Conservation (phyloP, 495 filamentous ascomycete genomes). For the Aspergillus wentii region DNA sequence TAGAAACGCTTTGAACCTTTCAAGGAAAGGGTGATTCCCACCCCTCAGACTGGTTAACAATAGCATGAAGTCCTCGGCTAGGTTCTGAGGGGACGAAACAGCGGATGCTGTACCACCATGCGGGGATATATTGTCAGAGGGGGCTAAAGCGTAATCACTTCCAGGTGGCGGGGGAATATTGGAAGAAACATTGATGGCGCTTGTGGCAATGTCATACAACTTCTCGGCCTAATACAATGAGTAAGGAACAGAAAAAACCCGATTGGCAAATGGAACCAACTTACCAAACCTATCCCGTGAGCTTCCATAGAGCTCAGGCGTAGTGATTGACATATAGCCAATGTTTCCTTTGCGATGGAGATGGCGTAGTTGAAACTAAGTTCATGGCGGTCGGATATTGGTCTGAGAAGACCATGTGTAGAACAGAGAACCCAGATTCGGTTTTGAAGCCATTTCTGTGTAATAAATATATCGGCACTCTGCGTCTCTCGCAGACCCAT, state of each 20-base stretch:
- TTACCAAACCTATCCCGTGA: constrained; percentile 66
- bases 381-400: constrained; percentile 45
- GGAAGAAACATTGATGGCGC: constrained; percentile 31
- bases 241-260: not conserved
- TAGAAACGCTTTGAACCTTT: constrained; percentile 30
- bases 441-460: constrained; percentile 81
- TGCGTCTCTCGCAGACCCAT: constrained; percentile 60
- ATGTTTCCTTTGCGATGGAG: constrained; percentile 62
- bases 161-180: constrained; percentile 23
- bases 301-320: constrained; percentile 62
- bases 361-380: constrained; percentile 68
- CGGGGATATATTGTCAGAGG: constrained; percentile 1
- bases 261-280: constrained; percentile 16
- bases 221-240: constrained; percentile 32
- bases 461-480: constrained; percentile 62
- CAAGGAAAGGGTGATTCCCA: constrained; percentile 35
- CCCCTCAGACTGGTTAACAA: constrained; percentile 33
- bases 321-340: constrained; percentile 59
- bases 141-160: constrained; percentile 2
- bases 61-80: constrained; percentile 31
- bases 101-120: constrained; percentile 16
- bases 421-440: constrained; percentile 69
- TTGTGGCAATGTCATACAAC: constrained; percentile 36
- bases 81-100: constrained; percentile 11
- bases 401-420: constrained; percentile 49